A percentile compares a stretch with the other conserved stretches of the same genome.
These are phyloP conservation scores for Corymbia maculata DNA, from an alignment of 345 rosid genomes.

Conservation along the genomic window DNA sequence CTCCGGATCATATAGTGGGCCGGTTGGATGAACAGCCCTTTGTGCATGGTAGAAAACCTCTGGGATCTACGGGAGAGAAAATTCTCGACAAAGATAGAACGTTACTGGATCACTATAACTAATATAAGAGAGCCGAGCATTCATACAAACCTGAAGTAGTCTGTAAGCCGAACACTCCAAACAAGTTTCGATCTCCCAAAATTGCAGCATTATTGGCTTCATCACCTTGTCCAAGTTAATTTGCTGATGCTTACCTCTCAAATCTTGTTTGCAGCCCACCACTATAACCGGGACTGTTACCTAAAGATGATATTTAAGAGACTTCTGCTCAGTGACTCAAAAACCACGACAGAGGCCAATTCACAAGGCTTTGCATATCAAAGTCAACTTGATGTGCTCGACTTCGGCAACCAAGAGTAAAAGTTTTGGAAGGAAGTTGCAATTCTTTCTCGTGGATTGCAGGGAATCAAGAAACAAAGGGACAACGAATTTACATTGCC, in stretches of 20 bases:
- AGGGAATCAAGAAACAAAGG: background rate
- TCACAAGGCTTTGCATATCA: background rate
- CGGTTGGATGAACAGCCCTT: conserved; percentile 66
- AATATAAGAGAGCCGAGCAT: background rate
- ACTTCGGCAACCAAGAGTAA: background rate
- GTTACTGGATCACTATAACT: background rate
- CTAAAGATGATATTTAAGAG: conserved; percentile 21
- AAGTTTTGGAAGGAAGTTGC: background rate
- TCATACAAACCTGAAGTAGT: conserved; percentile 37
- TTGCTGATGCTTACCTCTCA: conserved; percentile 36
- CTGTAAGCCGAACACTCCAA: conserved; percentile 55
- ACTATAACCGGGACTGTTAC: conserved; percentile 77
- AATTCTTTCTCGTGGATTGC: background rate
- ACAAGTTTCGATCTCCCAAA: conserved; percentile 67
- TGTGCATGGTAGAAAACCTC: conserved; percentile 66
- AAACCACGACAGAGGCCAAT: background rate
- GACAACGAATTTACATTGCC: background rate
- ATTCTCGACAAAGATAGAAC: background rate
- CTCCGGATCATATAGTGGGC: conserved; percentile 65
- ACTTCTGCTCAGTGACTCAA: background rate
- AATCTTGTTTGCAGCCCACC: conserved; percentile 67
- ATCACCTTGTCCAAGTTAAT: conserved; percentile 48
- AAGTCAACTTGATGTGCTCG: background rate
- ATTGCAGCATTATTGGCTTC: conserved; percentile 72
- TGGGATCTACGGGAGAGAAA: conserved; percentile 31